phyloP scores from a whole-genome alignment of 768 basidiomycete genomes.

The Filobasidium floriforme region DNA sequence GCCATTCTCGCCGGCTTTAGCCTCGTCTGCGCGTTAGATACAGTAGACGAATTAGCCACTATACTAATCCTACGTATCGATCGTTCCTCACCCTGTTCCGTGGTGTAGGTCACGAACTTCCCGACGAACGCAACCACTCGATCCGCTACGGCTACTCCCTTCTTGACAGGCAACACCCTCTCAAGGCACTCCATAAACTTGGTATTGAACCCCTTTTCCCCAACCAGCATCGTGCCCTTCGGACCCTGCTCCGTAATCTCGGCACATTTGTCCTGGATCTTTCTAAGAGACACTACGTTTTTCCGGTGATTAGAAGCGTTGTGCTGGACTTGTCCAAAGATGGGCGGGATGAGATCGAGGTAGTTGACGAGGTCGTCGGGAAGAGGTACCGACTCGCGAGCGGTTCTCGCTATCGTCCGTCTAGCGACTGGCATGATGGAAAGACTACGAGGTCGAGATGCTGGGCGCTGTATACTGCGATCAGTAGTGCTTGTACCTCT shows the following conservation, averaged over 20 bases:
- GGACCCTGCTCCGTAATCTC: slow-evolving; percentile 42
- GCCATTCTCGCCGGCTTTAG: neutral
- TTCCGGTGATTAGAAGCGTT: slow-evolving; percentile 77
- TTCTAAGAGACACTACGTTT: slow-evolving; percentile 74
- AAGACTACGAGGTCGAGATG: too few species aligned
- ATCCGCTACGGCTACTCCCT: slow-evolving; percentile 69
- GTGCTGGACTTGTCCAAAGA: slow-evolving; percentile 71
- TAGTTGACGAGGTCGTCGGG: slow-evolving; percentile 29
- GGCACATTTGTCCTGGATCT: slow-evolving; percentile 64
- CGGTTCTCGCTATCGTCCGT: neutral
- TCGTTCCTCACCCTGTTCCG: slow-evolving; percentile 59
- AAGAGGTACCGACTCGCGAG: neutral
- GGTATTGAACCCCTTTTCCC: slow-evolving; percentile 70
- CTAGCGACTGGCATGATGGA: neutral
- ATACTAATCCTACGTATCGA: slow-evolving; percentile 23
- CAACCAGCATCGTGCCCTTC: slow-evolving; percentile 52
- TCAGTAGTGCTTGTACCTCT: too few species aligned
- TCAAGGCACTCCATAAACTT: slow-evolving; percentile 57
- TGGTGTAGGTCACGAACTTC: slow-evolving; percentile 65
- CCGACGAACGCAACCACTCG: slow-evolving; percentile 72
- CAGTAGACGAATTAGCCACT: slow-evolving; percentile 47
- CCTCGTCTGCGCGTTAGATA: slow-evolving; percentile 47
- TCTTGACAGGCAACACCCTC: slow-evolving; percentile 64
- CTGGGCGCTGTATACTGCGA: too few species aligned
- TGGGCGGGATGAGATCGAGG: slow-evolving; percentile 51